These are phyloP conservation scores for Leccinum fuscescens DNA, from an alignment of 1,284 basidiomycete species.

Conservation along the genomic window DNA sequence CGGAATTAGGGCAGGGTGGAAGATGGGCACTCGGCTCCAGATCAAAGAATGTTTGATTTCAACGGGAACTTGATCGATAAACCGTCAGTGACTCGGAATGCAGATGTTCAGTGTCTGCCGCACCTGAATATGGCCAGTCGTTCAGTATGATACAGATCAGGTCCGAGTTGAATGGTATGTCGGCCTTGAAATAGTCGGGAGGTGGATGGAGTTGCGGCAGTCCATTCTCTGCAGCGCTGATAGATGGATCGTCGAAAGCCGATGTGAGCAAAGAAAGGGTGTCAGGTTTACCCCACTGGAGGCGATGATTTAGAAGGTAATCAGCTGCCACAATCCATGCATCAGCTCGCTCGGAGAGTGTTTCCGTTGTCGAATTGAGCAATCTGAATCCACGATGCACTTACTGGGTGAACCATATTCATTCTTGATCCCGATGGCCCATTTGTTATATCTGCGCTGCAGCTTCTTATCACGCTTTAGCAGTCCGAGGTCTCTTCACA, in stretches of 20 bases:
- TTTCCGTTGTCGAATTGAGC: neutral
- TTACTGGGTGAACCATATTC: constrained; percentile 67
- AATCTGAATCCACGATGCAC: constrained; percentile 18
- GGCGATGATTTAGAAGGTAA: constrained; percentile 61
- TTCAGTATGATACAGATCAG: constrained; percentile 74
- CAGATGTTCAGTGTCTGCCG: constrained; percentile 45
- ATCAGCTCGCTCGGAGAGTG: neutral
- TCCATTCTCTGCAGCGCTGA: constrained; percentile 5
- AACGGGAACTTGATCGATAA: constrained; percentile 55
- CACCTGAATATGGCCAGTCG: constrained; percentile 83
- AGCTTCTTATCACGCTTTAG: constrained; percentile 70
- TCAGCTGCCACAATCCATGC: constrained; percentile 42
- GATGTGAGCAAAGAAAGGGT: constrained; percentile 54
- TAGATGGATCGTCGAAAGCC: constrained; percentile 32
- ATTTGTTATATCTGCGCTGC: constrained; percentile 63
- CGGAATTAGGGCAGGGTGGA: constrained; percentile 50
- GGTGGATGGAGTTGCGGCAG: constrained; percentile 21
- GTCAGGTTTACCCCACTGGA: constrained; percentile 74
- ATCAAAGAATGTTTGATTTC: constrained; percentile 74
- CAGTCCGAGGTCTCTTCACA: constrained; percentile 66
- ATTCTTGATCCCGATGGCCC: constrained; percentile 52
- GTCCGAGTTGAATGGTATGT: constrained; percentile 47
- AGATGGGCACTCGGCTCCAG: constrained; percentile 72
- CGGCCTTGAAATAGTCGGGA: constrained; percentile 61
- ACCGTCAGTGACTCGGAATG: constrained; percentile 58